phyloP scores from a whole-genome alignment of 2,329 filamentous ascomycete species.

The Emmonsiellopsis sp. region DNA sequence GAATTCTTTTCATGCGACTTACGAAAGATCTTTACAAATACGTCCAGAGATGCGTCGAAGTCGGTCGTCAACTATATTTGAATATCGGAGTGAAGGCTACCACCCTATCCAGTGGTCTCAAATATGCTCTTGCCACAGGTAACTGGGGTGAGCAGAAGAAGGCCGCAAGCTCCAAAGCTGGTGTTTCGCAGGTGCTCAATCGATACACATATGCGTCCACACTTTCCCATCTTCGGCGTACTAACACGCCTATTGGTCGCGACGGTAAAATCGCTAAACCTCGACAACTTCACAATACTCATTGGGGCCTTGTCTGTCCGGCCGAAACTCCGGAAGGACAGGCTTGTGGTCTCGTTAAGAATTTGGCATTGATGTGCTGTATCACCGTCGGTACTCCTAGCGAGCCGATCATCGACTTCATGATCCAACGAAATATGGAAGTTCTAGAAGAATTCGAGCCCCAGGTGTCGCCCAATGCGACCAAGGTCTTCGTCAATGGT shows the following conservation, averaged over 20 bases:
- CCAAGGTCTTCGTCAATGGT: conserved; percentile 96
- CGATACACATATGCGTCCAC: conserved; percentile 96
- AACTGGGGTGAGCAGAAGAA: conserved; percentile 99
- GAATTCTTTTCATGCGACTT: conserved; percentile 80
- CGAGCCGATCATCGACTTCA: conserved; percentile 85
- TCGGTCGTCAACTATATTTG: conserved; percentile 79
- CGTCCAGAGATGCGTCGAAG: conserved; percentile 85
- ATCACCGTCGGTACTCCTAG: conserved; percentile 91
- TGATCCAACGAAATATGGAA: conserved; percentile 94
- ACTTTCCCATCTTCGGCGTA: conserved; percentile 89
- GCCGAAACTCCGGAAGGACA: conserved; percentile 97
- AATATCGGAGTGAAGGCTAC: conserved; percentile 83
- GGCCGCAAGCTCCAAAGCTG: conserved; percentile 85
- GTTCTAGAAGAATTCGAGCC: conserved; percentile 92
- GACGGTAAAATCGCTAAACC: conserved; percentile 98
- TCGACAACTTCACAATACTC: conserved; percentile 94
- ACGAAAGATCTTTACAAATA: conserved; percentile 87
- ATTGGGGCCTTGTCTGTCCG: conserved; percentile 95
- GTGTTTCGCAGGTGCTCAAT: conserved; percentile 96
- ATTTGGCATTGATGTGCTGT: conserved; percentile 94
- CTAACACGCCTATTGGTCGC: conserved; percentile 93
- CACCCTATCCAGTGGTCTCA: conserved; percentile 85
- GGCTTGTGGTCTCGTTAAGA: conserved; percentile 97
- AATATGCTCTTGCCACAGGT: conserved; percentile 93
- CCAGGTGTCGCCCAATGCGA: conserved; percentile 75